Percentiles rank a stretch among this genome's conserved stretches.
These are phyloP conservation scores for Aspergillus mulundensis DNA, from an alignment of 495 filamentous ascomycete genomes.

Conservation along the genomic window DNA sequence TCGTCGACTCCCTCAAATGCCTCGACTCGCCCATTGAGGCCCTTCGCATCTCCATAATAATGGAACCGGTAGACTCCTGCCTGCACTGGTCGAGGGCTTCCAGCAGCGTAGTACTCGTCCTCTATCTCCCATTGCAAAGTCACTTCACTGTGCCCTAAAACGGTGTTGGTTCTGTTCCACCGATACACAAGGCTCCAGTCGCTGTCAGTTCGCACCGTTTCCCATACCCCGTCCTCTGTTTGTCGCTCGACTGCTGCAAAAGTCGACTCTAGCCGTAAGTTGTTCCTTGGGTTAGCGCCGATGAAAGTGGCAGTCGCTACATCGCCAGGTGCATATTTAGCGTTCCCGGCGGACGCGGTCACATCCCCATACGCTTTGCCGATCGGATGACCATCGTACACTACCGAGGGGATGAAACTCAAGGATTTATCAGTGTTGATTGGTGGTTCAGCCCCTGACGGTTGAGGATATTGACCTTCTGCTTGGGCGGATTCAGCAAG, in stretches of 20 bases:
- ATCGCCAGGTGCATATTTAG: slow-evolving; percentile 53
- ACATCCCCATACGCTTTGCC: slow-evolving; percentile 77
- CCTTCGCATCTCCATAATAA: slow-evolving; percentile 85
- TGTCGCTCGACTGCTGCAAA: slow-evolving; percentile 75
- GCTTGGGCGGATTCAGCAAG: slow-evolving; percentile 46
- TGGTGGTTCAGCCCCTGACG: slow-evolving; percentile 64
- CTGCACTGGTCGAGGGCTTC: slow-evolving; percentile 34
- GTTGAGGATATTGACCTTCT: slow-evolving; percentile 43
- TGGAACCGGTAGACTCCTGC: slow-evolving; percentile 71
- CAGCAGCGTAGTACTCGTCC: slow-evolving; percentile 44
- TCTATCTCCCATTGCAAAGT: slow-evolving; percentile 76
- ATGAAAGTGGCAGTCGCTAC: slow-evolving; percentile 66
- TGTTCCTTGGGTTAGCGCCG: slow-evolving; percentile 87
- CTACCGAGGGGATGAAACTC: slow-evolving; percentile 75
- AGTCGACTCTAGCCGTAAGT: slow-evolving; percentile 72
- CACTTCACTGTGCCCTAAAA: slow-evolving; percentile 77
- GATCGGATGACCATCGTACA: slow-evolving; percentile 66
- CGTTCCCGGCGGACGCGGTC: slow-evolving; percentile 48
- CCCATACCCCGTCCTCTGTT: slow-evolving; percentile 53
- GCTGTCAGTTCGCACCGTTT: slow-evolving; percentile 61
- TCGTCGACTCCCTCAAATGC: slow-evolving; percentile 74
- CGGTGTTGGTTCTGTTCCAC: slow-evolving; percentile 69
- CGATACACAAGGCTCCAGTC: slow-evolving; percentile 80
- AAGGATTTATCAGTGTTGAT: slow-evolving; percentile 77
- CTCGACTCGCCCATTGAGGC: slow-evolving; percentile 58